Evolutionary conservation across 1,284 basidiomycete genomes (phyloP).

Genomic region (Ceraceosorus bombacis): DNA sequence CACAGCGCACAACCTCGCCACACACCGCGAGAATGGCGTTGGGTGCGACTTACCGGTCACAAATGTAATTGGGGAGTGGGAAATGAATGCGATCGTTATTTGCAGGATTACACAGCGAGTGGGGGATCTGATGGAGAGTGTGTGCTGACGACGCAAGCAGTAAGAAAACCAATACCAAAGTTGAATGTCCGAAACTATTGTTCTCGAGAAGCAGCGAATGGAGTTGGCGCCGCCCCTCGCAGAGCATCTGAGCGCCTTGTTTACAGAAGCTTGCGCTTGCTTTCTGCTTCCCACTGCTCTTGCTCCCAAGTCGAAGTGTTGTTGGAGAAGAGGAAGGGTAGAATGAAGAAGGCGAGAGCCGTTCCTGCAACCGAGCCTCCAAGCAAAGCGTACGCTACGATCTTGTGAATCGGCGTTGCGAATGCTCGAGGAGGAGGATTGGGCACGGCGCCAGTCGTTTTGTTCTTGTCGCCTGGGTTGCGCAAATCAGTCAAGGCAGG

Average conservation of each 20-base stretch:
- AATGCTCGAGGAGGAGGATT: slow-evolving; percentile 19
- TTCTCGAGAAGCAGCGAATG: neutral
- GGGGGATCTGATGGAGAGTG: no score
- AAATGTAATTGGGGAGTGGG: no score
- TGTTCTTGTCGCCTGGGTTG: slow-evolving; percentile 30
- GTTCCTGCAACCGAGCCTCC: slow-evolving; percentile 25
- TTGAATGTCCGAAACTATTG: neutral
- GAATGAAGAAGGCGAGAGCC: slow-evolving; percentile 26
- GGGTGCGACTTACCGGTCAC: no score
- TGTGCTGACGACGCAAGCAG: no score
- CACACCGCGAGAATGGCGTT: no score
- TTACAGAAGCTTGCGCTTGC: slow-evolving; percentile 6
- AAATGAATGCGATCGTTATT: no score
- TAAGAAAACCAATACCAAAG: no score
- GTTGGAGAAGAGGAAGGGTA: slow-evolving; percentile 37
- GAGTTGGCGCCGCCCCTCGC: neutral
- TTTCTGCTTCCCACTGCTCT: slow-evolving; percentile 11
- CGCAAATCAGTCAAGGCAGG: slow-evolving; percentile 22
- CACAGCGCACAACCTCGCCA: no score
- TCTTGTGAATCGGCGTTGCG: slow-evolving; percentile 39
- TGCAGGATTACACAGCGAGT: no score
- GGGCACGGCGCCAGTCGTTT: slow-evolving; percentile 8
- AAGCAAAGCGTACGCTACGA: slow-evolving; percentile 33
- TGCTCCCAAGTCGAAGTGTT: slow-evolving; percentile 21
- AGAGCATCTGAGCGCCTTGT: neutral